These are phyloP conservation scores for Fragaria nilgerrensis DNA, from an alignment of 306 rosid genomes.

Conservation along the genomic window DNA sequence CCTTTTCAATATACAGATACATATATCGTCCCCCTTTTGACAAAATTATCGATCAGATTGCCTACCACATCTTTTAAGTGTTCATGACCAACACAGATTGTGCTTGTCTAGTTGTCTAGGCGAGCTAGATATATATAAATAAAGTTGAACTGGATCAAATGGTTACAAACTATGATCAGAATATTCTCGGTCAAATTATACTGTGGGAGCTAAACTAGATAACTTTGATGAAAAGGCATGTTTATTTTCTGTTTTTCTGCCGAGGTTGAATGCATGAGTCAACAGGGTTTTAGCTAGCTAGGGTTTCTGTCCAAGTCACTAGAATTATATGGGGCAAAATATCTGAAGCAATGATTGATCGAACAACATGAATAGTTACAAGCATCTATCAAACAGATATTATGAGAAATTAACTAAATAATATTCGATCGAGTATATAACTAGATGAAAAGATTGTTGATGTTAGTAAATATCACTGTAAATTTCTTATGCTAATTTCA, in stretches of 20 bases:
- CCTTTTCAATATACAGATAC: background rate
- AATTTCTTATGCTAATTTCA: background rate
- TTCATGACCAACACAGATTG: slow-evolving; percentile 3
- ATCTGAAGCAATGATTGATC: background rate
- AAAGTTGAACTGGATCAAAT: background rate
- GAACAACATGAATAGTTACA: background rate
- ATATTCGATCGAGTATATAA: too few species aligned
- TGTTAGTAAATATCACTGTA: background rate
- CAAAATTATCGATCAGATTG: background rate
- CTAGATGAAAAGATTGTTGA: background rate
- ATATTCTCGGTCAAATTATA: too few species aligned
- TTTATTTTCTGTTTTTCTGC: background rate
- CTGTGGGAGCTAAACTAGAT: background rate
- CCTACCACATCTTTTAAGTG: background rate
- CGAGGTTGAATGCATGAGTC: slow-evolving; percentile 18
- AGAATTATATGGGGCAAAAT: background rate
- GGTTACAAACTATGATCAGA: background rate
- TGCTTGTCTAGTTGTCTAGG: slow-evolving; percentile 1
- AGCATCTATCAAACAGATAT: background rate
- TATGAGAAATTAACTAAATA: background rate
- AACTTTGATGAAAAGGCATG: background rate
- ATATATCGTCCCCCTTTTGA: background rate
- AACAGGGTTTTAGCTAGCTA: background rate
- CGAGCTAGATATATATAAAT: background rate
- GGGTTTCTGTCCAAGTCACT: background rate